A percentile compares a stretch with the other conserved stretches of the same genome.
These are phyloP conservation scores for Fusarium virguliforme DNA, from an alignment of 2,329 filamentous ascomycete species.

Conservation along the genomic window DNA sequence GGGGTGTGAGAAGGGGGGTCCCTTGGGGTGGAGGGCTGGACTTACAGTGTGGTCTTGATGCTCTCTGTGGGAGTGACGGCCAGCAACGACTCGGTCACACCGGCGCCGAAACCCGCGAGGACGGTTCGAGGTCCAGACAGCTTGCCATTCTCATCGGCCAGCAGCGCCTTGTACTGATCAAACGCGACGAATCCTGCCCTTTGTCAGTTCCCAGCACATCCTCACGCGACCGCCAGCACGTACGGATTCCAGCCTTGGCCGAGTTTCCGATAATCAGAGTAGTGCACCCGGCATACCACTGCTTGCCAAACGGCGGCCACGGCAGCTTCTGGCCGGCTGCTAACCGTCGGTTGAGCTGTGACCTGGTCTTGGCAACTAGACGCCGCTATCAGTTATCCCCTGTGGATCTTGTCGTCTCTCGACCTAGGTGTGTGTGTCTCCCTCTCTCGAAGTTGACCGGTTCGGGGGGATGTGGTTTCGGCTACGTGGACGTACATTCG, in stretches of 20 bases:
- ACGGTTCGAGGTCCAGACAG: constrained; percentile 93
- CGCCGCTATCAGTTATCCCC: constrained; percentile 27
- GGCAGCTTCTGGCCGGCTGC: constrained; percentile 88
- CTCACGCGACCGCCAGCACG: constrained; percentile 54
- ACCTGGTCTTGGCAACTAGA: constrained; percentile 91
- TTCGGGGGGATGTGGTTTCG: constrained; percentile 11
- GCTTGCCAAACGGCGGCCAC: constrained; percentile 92
- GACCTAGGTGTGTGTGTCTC: background rate
- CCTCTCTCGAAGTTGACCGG: constrained; percentile 21
- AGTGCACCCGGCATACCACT: constrained; percentile 99
- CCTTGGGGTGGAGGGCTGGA: background rate
- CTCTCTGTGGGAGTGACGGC: constrained; percentile 98
- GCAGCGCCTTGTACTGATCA: constrained; percentile 89
- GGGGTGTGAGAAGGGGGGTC: constrained; percentile 13
- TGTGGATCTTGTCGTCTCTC: background rate
- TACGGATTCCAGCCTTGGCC: constrained; percentile 94
- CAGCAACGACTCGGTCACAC: constrained; percentile 91
- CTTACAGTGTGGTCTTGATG: constrained; percentile 93
- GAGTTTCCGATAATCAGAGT: constrained; percentile 98
- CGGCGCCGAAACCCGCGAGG: constrained; percentile 93
- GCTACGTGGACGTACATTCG: constrained; percentile 76
- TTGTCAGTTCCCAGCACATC: constrained; percentile 26
- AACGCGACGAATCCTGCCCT: constrained; percentile 84
- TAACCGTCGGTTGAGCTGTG: constrained; percentile 90
- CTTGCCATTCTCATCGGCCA: constrained; percentile 88